Conservation (phyloP, 2,329 filamentous ascomycete species). For the Cladosporium sp. region DNA sequence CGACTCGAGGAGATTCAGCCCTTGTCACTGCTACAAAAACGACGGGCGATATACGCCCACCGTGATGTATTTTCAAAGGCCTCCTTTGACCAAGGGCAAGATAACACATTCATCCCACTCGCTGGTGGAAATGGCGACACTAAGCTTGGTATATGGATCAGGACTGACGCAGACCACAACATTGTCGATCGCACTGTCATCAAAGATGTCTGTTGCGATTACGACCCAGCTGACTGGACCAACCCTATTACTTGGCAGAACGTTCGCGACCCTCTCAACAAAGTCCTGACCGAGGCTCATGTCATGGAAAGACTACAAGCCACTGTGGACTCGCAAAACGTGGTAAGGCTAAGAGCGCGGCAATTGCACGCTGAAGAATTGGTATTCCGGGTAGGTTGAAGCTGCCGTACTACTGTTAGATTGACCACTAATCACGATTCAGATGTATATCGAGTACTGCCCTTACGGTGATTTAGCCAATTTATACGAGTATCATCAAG, state of each 20-base stretch:
- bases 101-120: not conserved
- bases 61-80: not conserved
- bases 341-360: not conserved
- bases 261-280: not conserved
- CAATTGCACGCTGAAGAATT: not conserved
- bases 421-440: not conserved
- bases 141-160: not conserved
- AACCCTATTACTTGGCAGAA: not conserved
- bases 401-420: not conserved
- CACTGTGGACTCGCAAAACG: not conserved
- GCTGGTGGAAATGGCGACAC: not conserved
- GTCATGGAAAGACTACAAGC: not conserved
- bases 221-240: not conserved
- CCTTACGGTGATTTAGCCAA: not conserved
- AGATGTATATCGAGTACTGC: conserved; percentile 7
- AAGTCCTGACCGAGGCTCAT: not conserved
- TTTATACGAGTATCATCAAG: not conserved
- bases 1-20: not conserved
- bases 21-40: not conserved
- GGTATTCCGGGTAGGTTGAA: not conserved
- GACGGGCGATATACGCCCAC: not conserved
- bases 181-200: not conserved
- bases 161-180: not conserved
- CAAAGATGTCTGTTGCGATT: conserved; percentile 7
- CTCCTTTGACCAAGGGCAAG: not conserved